A percentile compares a stretch with the other conserved stretches of the same genome.
Conservation (phyloP, 441 rosid species). For the Gossypium davidsonii region DNA sequence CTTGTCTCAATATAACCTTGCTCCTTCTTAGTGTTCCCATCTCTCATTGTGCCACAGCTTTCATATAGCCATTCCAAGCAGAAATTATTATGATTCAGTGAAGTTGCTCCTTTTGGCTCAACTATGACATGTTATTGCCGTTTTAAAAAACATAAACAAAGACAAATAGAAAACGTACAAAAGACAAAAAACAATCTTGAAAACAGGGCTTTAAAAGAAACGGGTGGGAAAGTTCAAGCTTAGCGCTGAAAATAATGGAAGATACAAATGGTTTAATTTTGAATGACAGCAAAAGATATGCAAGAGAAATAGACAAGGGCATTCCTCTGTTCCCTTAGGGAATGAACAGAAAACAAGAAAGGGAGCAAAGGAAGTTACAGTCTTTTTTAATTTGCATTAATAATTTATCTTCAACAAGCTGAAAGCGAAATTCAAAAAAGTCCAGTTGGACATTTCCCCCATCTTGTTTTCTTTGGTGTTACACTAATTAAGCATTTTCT, state of each 20-base stretch:
- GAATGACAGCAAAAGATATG: constrained; percentile 11
- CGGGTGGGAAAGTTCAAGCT: background rate
- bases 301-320: constrained; percentile 14
- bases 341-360: constrained; percentile 25
- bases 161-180: constrained; percentile 12
- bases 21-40: constrained; percentile 68
- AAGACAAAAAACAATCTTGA: constrained; percentile 8
- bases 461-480: constrained; percentile 5
- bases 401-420: constrained; percentile 12
- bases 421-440: constrained; percentile 20
- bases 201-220: constrained; percentile 12
- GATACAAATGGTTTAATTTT: constrained; percentile 7
- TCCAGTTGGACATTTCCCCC: constrained; percentile 17
- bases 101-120: constrained; percentile 1
- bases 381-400: constrained; percentile 22
- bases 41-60: constrained; percentile 67
- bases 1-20: constrained; percentile 50
- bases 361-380: constrained; percentile 23
- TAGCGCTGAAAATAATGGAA: constrained; percentile 11
- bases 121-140: background rate
- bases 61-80: constrained; percentile 36
- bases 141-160: constrained; percentile 15
- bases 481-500: constrained; percentile 4
- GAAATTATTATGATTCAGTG: constrained; percentile 6
- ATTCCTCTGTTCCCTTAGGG: constrained; percentile 24